Conservation (phyloP, 2,329 filamentous ascomycete species). For the Alternaria solani region DNA sequence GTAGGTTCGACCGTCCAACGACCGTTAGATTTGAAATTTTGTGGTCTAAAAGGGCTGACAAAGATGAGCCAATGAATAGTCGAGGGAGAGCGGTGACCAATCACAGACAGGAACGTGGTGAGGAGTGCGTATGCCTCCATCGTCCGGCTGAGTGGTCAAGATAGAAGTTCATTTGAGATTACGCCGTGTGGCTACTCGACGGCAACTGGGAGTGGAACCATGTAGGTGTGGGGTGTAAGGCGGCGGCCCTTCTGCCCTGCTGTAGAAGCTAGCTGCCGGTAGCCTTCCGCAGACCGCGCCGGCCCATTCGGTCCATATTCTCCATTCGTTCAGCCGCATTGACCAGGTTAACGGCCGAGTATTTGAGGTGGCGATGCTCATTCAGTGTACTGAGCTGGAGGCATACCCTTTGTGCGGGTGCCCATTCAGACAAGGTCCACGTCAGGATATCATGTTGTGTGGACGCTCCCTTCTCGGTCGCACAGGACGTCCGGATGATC, state of each 20-base stretch:
- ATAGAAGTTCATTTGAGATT: not conserved
- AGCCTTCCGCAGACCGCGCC: not conserved
- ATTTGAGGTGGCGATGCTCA: no score
- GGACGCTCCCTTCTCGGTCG: no score
- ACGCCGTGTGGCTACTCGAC: not conserved
- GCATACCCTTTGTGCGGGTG: no score
- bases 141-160: not conserved
- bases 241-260: not conserved
- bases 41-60: not conserved
- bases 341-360: not conserved
- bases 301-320: not conserved
- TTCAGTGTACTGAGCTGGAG: no score
- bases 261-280: not conserved
- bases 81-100: not conserved
- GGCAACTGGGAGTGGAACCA: not conserved
- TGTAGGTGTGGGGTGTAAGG: not conserved
- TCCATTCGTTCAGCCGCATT: not conserved
- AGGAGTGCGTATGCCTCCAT: not conserved
- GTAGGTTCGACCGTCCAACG: no score
- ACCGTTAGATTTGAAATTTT: no score
- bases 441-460: no score
- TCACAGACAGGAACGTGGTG: not conserved
- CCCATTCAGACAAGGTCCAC: no score
- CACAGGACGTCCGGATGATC: no score
- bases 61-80: not conserved